Percentiles rank a stretch among this genome's conserved stretches.
These are phyloP conservation scores for Alternaria sp. DNA, from an alignment of 2,329 filamentous ascomycete genomes.

Conservation along the genomic window DNA sequence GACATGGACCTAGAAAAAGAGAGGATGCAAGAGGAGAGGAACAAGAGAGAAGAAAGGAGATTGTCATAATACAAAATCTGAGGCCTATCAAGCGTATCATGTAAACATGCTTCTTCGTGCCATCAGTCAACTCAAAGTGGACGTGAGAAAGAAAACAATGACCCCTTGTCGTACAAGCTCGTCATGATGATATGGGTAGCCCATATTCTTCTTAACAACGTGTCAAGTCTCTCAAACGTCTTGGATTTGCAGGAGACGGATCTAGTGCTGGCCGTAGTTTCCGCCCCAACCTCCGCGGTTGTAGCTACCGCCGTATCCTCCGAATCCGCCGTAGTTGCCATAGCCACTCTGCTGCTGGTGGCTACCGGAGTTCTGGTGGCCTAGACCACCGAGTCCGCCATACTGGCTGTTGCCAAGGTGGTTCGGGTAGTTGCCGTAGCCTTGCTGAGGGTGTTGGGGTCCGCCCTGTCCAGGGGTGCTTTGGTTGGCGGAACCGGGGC, in stretches of 20 bases:
- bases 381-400: slow-evolving; percentile 63
- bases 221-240: slow-evolving; percentile 12
- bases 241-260: slow-evolving; percentile 1
- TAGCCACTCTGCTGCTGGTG: slow-evolving; percentile 56
- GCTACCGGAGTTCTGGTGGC: slow-evolving; percentile 57
- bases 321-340: slow-evolving; percentile 55
- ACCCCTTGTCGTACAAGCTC: slow-evolving; percentile 37
- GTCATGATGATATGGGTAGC: slow-evolving; percentile 33
- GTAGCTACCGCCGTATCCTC: slow-evolving; percentile 52
- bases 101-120: slow-evolving; percentile 37
- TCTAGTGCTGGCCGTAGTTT: slow-evolving; percentile 56
- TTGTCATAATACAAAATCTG: slow-evolving; percentile 47
- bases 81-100: slow-evolving; percentile 37
- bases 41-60: slow-evolving; percentile 35
- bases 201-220: slow-evolving; percentile 25
- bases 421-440: slow-evolving; percentile 65
- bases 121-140: slow-evolving; percentile 34
- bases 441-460: slow-evolving; percentile 66
- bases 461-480: slow-evolving; percentile 62
- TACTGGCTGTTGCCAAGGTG: slow-evolving; percentile 61
- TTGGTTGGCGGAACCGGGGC: slow-evolving; percentile 70
- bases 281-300: slow-evolving; percentile 60
- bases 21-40: slow-evolving; percentile 45
- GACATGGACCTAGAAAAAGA: slow-evolving; percentile 33
- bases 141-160: slow-evolving; percentile 27